These are phyloP conservation scores for Lodderomyces metapsilosis DNA, from an alignment of 1,139 yeast species.

Conservation along the genomic window DNA sequence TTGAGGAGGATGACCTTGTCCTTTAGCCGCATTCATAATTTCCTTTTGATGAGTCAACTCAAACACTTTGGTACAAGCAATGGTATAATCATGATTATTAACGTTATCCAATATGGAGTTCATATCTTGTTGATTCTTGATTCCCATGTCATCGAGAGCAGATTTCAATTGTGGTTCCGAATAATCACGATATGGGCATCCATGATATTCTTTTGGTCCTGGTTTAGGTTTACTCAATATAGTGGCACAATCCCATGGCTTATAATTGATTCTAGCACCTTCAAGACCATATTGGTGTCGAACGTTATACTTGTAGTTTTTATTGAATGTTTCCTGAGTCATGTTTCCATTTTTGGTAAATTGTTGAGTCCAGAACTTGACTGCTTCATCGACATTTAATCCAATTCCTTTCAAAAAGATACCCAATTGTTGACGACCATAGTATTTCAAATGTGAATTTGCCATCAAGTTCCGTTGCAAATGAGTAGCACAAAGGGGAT, in stretches of 20 bases:
- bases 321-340: constrained; percentile 73
- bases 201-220: constrained; percentile 72
- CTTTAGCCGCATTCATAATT: constrained; percentile 17
- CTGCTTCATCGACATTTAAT: constrained; percentile 79
- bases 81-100: constrained; percentile 65
- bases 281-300: constrained; percentile 90
- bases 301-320: constrained; percentile 84
- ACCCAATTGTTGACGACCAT: constrained; percentile 83
- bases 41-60: constrained; percentile 68
- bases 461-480: constrained; percentile 60
- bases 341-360: constrained; percentile 56
- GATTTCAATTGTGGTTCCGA: constrained; percentile 56
- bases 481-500: constrained; percentile 80
- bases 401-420: constrained; percentile 89
- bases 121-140: constrained; percentile 61
- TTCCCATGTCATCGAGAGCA: constrained; percentile 65
- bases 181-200: constrained; percentile 88
- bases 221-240: constrained; percentile 76
- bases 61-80: constrained; percentile 88
- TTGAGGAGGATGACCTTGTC: constrained; percentile 25
- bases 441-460: constrained; percentile 73
- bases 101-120: constrained; percentile 66
- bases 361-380: constrained; percentile 77
- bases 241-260: constrained; percentile 81
- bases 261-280: constrained; percentile 83